Evolutionary conservation across 164 flowering plant genomes (phyloP), one percentile per base, ranked within the genome.

Genomic region (Berberis vulgaris): DNA sequence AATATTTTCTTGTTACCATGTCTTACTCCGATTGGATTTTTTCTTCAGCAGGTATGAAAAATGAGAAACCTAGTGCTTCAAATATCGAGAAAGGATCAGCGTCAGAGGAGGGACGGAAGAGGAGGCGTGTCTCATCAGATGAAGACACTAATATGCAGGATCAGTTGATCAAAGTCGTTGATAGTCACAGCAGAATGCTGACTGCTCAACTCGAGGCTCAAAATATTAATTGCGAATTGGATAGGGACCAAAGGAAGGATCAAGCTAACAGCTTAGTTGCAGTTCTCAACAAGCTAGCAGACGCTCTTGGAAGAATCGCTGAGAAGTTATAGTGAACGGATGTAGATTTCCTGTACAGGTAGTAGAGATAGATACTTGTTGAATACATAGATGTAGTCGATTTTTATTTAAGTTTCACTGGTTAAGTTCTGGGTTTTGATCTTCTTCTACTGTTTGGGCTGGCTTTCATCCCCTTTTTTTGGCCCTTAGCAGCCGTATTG

Each of bases 231-330:
- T 71, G 64, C 49, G 74, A 79, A 59, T 46, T 82, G 75, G 96
- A 86, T 59, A 78, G 89, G 62, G 86, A 87, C 64, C 96, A 84
- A 67, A 61, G 90, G 68, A 84, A 81, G 50, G 84, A 81, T 59
- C 82, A 83, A n/a, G 73, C 76, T 0, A 72, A 76, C 69, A 78
- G 78, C 76, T 70, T 89, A 58, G 74, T 87, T 60, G 76, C 77
- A 45, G 96, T 86, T 44, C 86, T 92, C 49, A 71, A 76, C 67
- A 89, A 84, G 78, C 82, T 92, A 11, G 96, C 98, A 1, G 96
- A 89, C 73, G 86, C 96, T 45, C 66, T 92, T 6, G 88, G 83
- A 54, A 82, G 77, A 69, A 89, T 92, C 53, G 96, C 95, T 0
- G 95, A 89, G 50, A 89, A 87, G 71, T 75, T 88, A 69, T 88